Conservation (phyloP, 371 early-diverging fungal species). For the Chytridium lagenaria region DNA sequence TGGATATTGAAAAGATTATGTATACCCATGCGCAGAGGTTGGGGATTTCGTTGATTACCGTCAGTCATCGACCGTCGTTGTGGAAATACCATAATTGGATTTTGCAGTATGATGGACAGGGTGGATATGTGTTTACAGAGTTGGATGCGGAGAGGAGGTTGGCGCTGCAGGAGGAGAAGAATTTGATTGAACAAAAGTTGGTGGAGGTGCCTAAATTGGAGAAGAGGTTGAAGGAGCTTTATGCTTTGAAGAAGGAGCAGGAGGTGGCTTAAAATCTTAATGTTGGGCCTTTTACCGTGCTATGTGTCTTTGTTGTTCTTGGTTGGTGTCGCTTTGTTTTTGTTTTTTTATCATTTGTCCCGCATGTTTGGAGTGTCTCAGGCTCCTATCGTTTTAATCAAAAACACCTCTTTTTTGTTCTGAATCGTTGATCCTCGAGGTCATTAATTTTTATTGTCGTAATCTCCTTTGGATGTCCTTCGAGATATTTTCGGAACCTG, state of each 20-base stretch:
- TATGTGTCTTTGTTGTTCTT: neutral
- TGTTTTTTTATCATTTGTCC: neutral
- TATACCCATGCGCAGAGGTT: constrained; percentile 86
- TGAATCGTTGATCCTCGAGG: no score
- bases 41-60: constrained; percentile 85
- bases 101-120: constrained; percentile 72
- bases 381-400: no score
- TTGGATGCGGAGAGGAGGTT: constrained; percentile 85
- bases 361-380: no score
- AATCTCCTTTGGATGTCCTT: no score
- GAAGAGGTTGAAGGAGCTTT: constrained; percentile 69
- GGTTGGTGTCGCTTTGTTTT: neutral
- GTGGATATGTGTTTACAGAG: constrained; percentile 78
- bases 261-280: no score
- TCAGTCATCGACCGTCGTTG: constrained; percentile 86
- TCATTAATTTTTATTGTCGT: no score
- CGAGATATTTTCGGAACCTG: no score
- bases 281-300: neutral
- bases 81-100: constrained; percentile 87
- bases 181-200: constrained; percentile 72
- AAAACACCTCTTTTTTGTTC: neutral
- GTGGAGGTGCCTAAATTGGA: constrained; percentile 74
- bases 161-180: constrained; percentile 84
- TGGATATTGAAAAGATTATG: constrained; percentile 90
- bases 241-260: constrained; percentile 28